Conservation (phyloP, 2,329 filamentous ascomycete species). For the Cladosporium sp. region DNA sequence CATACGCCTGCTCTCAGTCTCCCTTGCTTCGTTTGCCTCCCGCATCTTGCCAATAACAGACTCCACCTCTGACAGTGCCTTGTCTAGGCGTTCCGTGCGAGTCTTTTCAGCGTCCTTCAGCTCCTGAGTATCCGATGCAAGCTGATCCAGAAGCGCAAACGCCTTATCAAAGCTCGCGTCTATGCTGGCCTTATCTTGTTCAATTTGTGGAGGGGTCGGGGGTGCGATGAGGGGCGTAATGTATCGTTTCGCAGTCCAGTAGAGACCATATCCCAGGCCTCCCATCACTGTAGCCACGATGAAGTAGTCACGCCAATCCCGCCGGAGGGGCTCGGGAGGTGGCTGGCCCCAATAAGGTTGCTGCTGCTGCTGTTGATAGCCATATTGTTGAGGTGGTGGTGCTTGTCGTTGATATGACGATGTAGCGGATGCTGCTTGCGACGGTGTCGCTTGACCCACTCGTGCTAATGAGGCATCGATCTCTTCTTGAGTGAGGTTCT, state of each 20-base stretch:
- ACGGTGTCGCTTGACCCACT: slow-evolving; percentile 55
- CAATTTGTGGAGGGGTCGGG: slow-evolving; percentile 86
- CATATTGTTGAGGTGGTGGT: slow-evolving; percentile 34
- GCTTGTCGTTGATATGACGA: slow-evolving; percentile 35
- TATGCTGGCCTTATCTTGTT: slow-evolving; percentile 88
- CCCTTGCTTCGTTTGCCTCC: slow-evolving; percentile 71
- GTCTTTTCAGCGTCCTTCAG: slow-evolving; percentile 84
- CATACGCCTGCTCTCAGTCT: slow-evolving; percentile 81
- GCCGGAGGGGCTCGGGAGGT: slow-evolving; percentile 60
- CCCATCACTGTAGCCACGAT: slow-evolving; percentile 97
- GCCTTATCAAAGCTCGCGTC: slow-evolving; percentile 92
- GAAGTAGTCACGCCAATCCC: slow-evolving; percentile 99
- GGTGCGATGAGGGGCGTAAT: slow-evolving; percentile 86
- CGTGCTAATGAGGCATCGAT: slow-evolving; percentile 79
- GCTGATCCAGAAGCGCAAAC: slow-evolving; percentile 85
- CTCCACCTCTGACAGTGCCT: slow-evolving; percentile 78
- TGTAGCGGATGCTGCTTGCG: slow-evolving; percentile 45
- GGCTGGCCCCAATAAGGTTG: slow-evolving; percentile 51
- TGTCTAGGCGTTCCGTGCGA: slow-evolving; percentile 77
- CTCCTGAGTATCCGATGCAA: slow-evolving; percentile 81
- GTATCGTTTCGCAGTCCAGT: slow-evolving; percentile 87
- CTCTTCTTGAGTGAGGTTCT: slow-evolving; percentile 96
- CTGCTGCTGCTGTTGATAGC: slow-evolving; percentile 33
- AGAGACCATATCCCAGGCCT: slow-evolving; percentile 83
- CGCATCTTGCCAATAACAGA: slow-evolving; percentile 77